Conservation (phyloP, 768 basidiomycete species). For the Suillus brevipes region DNA sequence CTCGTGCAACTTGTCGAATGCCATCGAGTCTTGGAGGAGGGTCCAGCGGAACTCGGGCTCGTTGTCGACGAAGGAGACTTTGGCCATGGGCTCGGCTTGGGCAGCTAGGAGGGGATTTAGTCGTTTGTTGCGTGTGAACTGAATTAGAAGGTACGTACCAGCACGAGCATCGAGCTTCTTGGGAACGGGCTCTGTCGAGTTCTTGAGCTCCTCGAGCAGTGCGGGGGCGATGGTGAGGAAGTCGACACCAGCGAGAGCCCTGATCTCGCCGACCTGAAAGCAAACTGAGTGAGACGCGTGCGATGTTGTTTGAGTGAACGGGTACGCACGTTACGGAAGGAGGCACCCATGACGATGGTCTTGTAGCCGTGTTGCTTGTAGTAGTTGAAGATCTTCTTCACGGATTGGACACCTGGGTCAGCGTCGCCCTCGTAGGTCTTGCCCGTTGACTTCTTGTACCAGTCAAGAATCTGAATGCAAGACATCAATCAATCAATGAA, state of each 20-base stretch:
- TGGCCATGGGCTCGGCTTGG: slow-evolving; percentile 61
- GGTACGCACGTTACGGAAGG: slow-evolving; percentile 90
- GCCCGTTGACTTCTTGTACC: slow-evolving; percentile 94
- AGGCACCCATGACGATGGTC: slow-evolving; percentile 99
- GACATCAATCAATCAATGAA: slow-evolving; percentile 12
- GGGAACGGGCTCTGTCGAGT: slow-evolving; percentile 72
- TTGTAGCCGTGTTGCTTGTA: slow-evolving; percentile 99
- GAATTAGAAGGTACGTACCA: slow-evolving; percentile 29
- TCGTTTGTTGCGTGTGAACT: background rate
- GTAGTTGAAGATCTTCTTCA: slow-evolving; percentile 98
- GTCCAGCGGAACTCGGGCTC: slow-evolving; percentile 96
- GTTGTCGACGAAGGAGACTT: slow-evolving; percentile 86
- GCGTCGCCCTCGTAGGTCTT: slow-evolving; percentile 87
- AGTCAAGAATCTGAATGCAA: slow-evolving; percentile 83
- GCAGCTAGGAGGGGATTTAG: slow-evolving; percentile 38
- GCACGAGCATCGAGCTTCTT: slow-evolving; percentile 74
- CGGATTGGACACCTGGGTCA: slow-evolving; percentile 95
- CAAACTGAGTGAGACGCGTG: slow-evolving; percentile 10
- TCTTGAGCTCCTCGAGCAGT: slow-evolving; percentile 92
- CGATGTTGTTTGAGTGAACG: slow-evolving; percentile 6
- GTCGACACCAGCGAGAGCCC: slow-evolving; percentile 92
- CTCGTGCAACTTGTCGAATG: slow-evolving; percentile 98
- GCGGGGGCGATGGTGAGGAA: slow-evolving; percentile 93
- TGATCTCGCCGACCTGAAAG: slow-evolving; percentile 82
- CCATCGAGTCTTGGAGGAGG: slow-evolving; percentile 92